Evolutionary conservation across 495 filamentous ascomycete species (phyloP), one percentile per base, ranked within the genome.

Genomic region (Saxophila tyrrhenica): DNA sequence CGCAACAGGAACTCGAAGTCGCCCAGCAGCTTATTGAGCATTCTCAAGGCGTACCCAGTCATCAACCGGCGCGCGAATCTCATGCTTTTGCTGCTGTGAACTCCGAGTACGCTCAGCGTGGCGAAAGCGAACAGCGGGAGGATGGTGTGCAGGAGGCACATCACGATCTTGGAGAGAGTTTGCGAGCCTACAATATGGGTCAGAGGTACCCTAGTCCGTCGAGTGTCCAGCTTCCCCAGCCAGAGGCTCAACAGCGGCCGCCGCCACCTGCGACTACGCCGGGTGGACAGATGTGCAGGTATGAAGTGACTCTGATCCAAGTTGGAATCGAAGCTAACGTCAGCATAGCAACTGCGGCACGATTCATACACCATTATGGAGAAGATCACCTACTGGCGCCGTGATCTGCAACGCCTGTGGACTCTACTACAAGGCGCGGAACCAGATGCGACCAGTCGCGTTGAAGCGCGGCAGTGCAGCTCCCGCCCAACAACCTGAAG

Each of bases 321-420:
- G n/a, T n/a, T n/a, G n/a, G n/a, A n/a, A n/a, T n/a, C n/a, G n/a
- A n/a, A n/a, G n/a, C n/a, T n/a, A n/a, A n/a, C n/a, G n/a, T n/a
- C n/a, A n/a, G n/a, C n/a, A n/a, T 58, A 98, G 92, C 68, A 99
- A 99, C 70, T 99, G 92, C 66, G 82, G 82, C 44, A 99, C 92
- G 5, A 94, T 87, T 38, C 83, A 80, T 60, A 99, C 92, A 15
- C 92, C 92, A 24, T 76, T 99, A 48, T 99, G 92, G 92, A 81
- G 92, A 57, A 80, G 92, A 54, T 94, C 91, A 1, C 94, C 91
- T 0, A 83, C 86, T 49, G 92, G 92, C 39, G 83, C 86, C 43
- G 95, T 87, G 48, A 97, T 99, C 39, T 99, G 92, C 71, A 99
- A 99, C 70, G 92, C 92, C 13, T 99, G 92, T 64, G 92, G 92